These are phyloP conservation scores for Corylus avellana DNA, from an alignment of 306 rosid genomes.

Conservation along the genomic window DNA sequence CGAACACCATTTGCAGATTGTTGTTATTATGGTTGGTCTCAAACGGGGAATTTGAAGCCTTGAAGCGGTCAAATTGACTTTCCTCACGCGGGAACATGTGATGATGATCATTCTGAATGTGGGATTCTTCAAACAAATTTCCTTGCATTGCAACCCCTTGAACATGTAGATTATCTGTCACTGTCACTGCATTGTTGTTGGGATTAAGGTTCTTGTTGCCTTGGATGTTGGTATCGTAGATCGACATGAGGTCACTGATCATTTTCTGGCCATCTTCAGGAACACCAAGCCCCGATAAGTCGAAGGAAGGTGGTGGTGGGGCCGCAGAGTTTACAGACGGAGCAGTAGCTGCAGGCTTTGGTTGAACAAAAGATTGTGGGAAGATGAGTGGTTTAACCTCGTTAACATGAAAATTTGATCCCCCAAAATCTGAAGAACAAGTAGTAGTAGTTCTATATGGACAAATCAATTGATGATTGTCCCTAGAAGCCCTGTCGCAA, in stretches of 20 bases:
- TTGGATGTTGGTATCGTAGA: conserved; percentile 44
- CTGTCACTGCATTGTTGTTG: conserved; percentile 13
- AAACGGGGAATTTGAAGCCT: conserved; percentile 41
- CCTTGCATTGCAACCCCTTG: conserved; percentile 53
- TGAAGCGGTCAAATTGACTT: conserved; percentile 54
- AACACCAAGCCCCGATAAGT: conserved; percentile 54
- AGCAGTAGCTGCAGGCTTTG: conserved; percentile 28
- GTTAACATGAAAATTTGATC: conserved; percentile 44
- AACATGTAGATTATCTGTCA: conserved; percentile 37
- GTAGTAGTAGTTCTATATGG: conserved; percentile 19
- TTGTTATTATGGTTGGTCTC: conserved; percentile 45
- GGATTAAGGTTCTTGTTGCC: conserved; percentile 40
- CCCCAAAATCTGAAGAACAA: conserved; percentile 30
- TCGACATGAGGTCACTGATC: conserved; percentile 58
- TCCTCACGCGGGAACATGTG: conserved; percentile 45
- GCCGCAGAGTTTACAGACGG: conserved; percentile 37
- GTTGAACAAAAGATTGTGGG: conserved; percentile 45
- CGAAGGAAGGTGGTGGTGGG: conserved; percentile 45
- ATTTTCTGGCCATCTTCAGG: conserved; percentile 58
- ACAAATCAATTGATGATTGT: conserved; percentile 63
- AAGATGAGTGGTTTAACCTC: conserved; percentile 61
- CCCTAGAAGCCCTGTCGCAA: conserved; percentile 59
- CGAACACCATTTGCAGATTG: conserved; percentile 46
- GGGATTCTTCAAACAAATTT: conserved; percentile 41
- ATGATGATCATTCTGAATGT: conserved; percentile 36